Conservation (phyloP, 2,329 filamentous ascomycete genomes). For the Aspergillus vadensis region DNA sequence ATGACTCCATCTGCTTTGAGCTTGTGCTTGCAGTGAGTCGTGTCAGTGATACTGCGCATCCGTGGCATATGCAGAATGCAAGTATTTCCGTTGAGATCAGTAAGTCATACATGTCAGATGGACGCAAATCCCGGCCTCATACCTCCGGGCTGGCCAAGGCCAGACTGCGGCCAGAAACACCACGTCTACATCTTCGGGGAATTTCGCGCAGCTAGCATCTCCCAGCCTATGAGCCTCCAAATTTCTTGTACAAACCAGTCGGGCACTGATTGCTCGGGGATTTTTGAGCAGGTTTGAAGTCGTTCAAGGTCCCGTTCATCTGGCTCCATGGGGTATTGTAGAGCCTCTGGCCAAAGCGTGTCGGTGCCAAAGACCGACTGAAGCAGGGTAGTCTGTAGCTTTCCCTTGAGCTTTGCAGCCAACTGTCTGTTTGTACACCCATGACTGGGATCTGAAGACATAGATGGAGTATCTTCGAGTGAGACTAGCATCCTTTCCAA, state of each 20-base stretch:
- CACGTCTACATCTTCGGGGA: background rate
- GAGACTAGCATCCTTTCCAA: conserved; percentile 34
- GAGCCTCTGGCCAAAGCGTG: conserved; percentile 29
- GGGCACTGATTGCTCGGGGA: conserved; percentile 40
- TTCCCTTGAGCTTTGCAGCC: conserved; percentile 28
- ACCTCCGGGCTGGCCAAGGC: background rate
- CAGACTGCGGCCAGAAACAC: background rate
- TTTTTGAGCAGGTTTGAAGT: conserved; percentile 2
- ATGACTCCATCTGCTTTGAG: background rate
- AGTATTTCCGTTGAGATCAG: background rate
- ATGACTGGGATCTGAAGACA: background rate
- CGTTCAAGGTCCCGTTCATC: conserved; percentile 21
- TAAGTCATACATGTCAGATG: background rate
- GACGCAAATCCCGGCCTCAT: no score
- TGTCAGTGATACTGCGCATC: background rate
- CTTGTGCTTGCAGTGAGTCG: background rate
- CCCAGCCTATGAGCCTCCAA: conserved; percentile 62
- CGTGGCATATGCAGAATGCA: background rate
- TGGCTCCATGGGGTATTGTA: conserved; percentile 28
- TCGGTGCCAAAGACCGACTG: conserved; percentile 44
- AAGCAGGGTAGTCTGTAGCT: conserved; percentile 45
- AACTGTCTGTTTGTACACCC: conserved; percentile 13
- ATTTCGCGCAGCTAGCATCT: conserved; percentile 33
- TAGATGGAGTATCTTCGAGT: conserved; percentile 18
- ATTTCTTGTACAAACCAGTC: conserved; percentile 60